A percentile compares a stretch with the other conserved stretches of the same genome.
Evolutionary conservation across 1,139 yeast species (phyloP).

Genomic region (Kodamaea fungicola): DNA sequence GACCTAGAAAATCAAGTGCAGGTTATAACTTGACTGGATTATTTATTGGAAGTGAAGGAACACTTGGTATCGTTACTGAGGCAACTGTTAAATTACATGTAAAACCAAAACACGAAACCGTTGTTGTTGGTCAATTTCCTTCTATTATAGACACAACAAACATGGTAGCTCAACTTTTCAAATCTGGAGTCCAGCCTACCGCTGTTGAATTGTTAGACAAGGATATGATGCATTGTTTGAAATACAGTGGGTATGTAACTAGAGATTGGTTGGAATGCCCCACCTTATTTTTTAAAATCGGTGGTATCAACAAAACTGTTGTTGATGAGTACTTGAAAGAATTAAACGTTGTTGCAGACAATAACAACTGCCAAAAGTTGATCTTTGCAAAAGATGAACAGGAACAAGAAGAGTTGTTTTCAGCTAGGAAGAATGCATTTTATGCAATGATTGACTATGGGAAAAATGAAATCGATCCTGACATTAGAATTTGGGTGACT

Average conservation of each 20-base stretch:
- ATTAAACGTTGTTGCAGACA: conserved; percentile 22
- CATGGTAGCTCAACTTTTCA: conserved; percentile 39
- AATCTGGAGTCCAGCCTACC: conserved; percentile 40
- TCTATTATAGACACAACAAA: conserved; percentile 37
- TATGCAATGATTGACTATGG: conserved; percentile 45
- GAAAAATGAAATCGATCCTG: conserved; percentile 38
- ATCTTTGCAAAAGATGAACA: conserved; percentile 31
- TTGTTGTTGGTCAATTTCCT: conserved; percentile 44
- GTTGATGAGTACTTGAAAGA: conserved; percentile 36
- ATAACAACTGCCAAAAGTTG: conserved; percentile 31
- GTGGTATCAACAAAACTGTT: conserved; percentile 34
- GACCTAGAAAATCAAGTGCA: conserved; percentile 44
- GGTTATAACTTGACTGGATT: conserved; percentile 44
- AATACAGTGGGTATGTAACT: conserved; percentile 40
- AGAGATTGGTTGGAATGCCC: conserved; percentile 54
- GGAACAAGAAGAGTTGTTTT: conserved; percentile 40
- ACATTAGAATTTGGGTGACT: conserved; percentile 44
- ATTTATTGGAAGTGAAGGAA: conserved; percentile 46
- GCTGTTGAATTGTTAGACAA: conserved; percentile 43
- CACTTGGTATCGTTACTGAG: conserved; percentile 44
- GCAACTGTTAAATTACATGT: conserved; percentile 43
- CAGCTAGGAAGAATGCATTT: conserved; percentile 45
- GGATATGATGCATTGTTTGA: conserved; percentile 46
- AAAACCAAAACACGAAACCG: conserved; percentile 37
- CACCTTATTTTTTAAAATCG: conserved; percentile 41